These are phyloP conservation scores for Trichomonas tenax DNA, from an alignment of 208 protist genomes.

Conservation along the genomic window DNA sequence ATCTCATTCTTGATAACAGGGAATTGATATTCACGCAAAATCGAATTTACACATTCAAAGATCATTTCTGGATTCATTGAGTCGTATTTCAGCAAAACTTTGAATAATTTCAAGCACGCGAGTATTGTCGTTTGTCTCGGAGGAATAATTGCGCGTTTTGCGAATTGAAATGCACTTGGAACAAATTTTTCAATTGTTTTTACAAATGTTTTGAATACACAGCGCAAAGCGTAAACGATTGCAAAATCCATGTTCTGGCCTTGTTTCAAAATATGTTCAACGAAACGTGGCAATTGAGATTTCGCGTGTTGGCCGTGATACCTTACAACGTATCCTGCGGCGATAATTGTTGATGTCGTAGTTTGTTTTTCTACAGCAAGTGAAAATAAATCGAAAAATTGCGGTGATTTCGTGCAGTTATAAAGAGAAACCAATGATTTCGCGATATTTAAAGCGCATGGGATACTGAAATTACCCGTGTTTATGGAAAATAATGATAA, in stretches of 20 bases:
- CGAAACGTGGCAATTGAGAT: not conserved
- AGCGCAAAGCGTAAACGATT: not conserved
- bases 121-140: not conserved
- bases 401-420: not conserved
- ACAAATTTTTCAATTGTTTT: not conserved
- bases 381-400: not conserved
- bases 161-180: not conserved
- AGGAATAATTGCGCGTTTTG: not conserved
- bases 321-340: not conserved
- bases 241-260: not conserved
- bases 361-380: not conserved
- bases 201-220: not conserved
- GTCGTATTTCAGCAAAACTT: not conserved
- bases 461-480: not conserved
- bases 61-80: not conserved
- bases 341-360: not conserved
- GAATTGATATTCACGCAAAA: not conserved
- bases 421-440: not conserved
- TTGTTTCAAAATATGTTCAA: not conserved
- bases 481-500: not conserved
- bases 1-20: constrained; percentile 11
- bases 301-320: not conserved
- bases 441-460: not conserved
- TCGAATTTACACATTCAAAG: not conserved
- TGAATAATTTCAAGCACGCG: not conserved